Percentiles rank a stretch among this genome's conserved stretches.
phyloP scores from a whole-genome alignment of 352 stramenopile species.

The Blastocystis sp. region DNA sequence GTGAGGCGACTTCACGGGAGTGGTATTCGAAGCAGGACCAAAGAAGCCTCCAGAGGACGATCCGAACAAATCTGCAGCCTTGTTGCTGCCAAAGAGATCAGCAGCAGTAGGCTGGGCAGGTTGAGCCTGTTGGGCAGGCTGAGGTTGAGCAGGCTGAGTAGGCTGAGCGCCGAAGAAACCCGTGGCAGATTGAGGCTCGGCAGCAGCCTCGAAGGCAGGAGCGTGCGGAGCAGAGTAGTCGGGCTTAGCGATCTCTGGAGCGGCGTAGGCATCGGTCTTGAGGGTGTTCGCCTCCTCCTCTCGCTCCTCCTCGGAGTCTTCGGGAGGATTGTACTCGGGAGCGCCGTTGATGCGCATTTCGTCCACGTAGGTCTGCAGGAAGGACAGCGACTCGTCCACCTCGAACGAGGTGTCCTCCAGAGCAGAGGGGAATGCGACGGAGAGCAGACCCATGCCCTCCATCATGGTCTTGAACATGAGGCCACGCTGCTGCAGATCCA shows the following conservation, averaged over 20 bases:
- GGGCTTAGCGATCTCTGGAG: slow-evolving; percentile 57
- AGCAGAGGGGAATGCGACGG: slow-evolving; percentile 78
- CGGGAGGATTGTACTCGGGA: slow-evolving; percentile 76
- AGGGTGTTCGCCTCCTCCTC: slow-evolving; percentile 70
- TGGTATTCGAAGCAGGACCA: not conserved
- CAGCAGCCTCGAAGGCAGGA: not conserved
- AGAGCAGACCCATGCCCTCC: slow-evolving; percentile 71
- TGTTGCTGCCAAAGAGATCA: slow-evolving; percentile 50
- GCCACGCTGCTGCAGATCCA: slow-evolving; percentile 94
- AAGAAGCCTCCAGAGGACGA: not conserved
- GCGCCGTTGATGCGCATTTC: slow-evolving; percentile 74
- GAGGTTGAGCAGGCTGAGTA: not conserved
- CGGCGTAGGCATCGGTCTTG: slow-evolving; percentile 61
- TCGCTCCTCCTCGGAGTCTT: slow-evolving; percentile 80
- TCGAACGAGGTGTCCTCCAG: slow-evolving; percentile 81
- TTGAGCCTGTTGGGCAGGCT: not conserved
- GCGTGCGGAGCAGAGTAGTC: not conserved
- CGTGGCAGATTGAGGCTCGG: not conserved
- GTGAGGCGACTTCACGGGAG: not conserved
- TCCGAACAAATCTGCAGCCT: slow-evolving; percentile 44
- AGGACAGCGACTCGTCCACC: slow-evolving; percentile 76
- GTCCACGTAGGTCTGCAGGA: slow-evolving; percentile 77
- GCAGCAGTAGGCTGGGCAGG: not conserved
- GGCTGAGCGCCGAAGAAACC: slow-evolving; percentile 25
- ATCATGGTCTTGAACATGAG: slow-evolving; percentile 92